These are phyloP conservation scores for Parachaetomium inaequale DNA, from an alignment of 495 filamentous ascomycete genomes.

Conservation along the genomic window DNA sequence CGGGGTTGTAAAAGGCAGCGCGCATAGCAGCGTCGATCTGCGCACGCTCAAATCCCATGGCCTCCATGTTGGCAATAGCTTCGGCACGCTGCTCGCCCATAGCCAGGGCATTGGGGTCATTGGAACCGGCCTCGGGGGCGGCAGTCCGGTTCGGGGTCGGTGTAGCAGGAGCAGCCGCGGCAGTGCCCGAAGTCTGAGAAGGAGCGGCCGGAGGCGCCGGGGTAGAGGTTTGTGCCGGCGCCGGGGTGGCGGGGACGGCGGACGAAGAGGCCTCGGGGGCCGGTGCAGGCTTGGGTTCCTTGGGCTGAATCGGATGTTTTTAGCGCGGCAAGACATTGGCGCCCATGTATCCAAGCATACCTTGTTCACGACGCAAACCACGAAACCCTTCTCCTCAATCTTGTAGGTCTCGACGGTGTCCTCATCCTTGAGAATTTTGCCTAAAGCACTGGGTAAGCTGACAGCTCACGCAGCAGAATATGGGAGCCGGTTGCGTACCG, in stretches of 20 bases:
- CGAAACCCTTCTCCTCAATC: slow-evolving; percentile 98
- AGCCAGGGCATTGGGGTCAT: slow-evolving; percentile 64
- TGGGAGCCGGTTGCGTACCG: slow-evolving; percentile 53
- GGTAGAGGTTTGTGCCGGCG: slow-evolving; percentile 58
- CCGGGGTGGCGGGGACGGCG: slow-evolving; percentile 64
- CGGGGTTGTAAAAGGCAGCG: slow-evolving; percentile 93
- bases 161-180: slow-evolving; percentile 69
- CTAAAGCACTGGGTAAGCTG: slow-evolving; percentile 40
- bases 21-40: slow-evolving; percentile 92
- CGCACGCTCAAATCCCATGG: slow-evolving; percentile 85
- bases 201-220: slow-evolving; percentile 59
- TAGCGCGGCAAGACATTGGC: background rate
- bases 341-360: slow-evolving; percentile 44
- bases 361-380: slow-evolving; percentile 96
- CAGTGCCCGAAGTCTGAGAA: slow-evolving; percentile 47
- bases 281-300: slow-evolving; percentile 44
- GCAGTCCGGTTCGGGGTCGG: slow-evolving; percentile 49
- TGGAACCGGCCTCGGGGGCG: slow-evolving; percentile 47
- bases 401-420: slow-evolving; percentile 93
- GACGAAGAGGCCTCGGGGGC: slow-evolving; percentile 50
- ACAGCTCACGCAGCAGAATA: slow-evolving; percentile 1
- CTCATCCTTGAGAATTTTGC: slow-evolving; percentile 96
- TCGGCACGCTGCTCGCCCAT: slow-evolving; percentile 76
- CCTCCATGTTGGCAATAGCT: slow-evolving; percentile 93
- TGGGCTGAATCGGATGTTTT: slow-evolving; percentile 30